Evolutionary conservation across 306 rosid species (phyloP), one percentile per base, ranked within the genome.

Genomic region (Inga laurina): DNA sequence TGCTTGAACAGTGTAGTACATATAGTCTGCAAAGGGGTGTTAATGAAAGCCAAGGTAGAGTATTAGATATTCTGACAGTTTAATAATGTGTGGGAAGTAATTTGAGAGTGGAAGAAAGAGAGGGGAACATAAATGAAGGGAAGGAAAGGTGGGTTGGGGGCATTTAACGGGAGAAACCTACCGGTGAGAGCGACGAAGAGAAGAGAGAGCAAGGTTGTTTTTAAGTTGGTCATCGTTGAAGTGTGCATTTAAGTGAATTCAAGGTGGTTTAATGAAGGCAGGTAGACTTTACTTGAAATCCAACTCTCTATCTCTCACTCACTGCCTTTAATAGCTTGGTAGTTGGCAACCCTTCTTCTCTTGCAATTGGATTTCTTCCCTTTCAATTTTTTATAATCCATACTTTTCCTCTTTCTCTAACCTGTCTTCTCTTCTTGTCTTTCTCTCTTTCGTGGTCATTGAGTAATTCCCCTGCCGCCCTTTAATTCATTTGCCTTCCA

Each of bases 201-300:
- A 87, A 80, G 5, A 78, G 87, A 79, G 84, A 76, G 88, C 72
- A 81, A 72, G 81, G 79, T 78, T 52, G 83, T 78, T 87, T 79
- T 90, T 82, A 76, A 86, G 76, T 57, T 90, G 88, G 88, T 86
- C 91, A 89, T 88, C 84, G 89, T 90, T 92, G 83, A 88, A 89
- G 81, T 87, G 76, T 81, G 97, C 97, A 91, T 92, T 94, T 79
- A 94, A 86, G 90, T 88, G 92, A 91, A 88, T 91, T 94, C 88
- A 93, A 89, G 88, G 82, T 83, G 88, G 91, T 77, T 94, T 93
- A 90, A 94, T 86, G 97, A 89, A 91, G 93, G 90, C 93, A 90
- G 96, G 90, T 92, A 92, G 83, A 89, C 91, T 86, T 87, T 82
- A 84, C 86, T 90, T 87, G 84, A 83, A 84, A 75, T 76, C 80